phyloP scores from a whole-genome alignment of 140 eudicot genomes.

The Bidens hawaiensis region DNA sequence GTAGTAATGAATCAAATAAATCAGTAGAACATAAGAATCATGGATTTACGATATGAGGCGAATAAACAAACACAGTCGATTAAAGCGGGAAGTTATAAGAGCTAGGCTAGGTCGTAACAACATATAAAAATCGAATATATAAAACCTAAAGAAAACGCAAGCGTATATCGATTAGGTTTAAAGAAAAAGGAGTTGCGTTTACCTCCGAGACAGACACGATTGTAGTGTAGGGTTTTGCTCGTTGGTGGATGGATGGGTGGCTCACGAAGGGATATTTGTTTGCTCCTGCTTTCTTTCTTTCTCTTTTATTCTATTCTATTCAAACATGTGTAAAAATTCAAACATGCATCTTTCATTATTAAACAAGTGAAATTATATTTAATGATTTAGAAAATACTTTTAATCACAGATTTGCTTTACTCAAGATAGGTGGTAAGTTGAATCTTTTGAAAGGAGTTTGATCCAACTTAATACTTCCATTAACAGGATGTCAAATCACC shows the following conservation, averaged over 20 bases:
- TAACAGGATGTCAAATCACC: not conserved
- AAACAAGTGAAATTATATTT: not conserved
- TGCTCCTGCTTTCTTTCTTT: slow-evolving; percentile 1
- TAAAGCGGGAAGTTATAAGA: not conserved
- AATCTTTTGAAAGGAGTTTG: not conserved
- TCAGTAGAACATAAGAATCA: not conserved
- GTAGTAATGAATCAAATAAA: not conserved
- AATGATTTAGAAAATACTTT: too few species aligned
- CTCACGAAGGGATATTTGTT: not conserved
- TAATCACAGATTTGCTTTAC: not conserved
- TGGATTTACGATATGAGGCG: not conserved
- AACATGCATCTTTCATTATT: not conserved
- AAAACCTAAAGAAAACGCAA: slow-evolving; percentile 6
- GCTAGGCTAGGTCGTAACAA: not conserved
- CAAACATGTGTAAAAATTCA: too few species aligned
- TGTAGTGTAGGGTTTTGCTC: too few species aligned
- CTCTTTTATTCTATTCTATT: too few species aligned
- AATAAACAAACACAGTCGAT: not conserved
- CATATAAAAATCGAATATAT: not conserved
- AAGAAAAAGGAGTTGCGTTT: not conserved
- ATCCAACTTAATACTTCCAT: not conserved
- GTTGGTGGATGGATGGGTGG: slow-evolving; percentile 1
- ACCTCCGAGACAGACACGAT: slow-evolving; percentile 1
- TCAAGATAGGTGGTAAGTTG: not conserved
- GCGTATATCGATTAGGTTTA: slow-evolving; percentile 3